phyloP scores from a whole-genome alignment of 169 alveolate genomes.

The Fabrea salina region DNA sequence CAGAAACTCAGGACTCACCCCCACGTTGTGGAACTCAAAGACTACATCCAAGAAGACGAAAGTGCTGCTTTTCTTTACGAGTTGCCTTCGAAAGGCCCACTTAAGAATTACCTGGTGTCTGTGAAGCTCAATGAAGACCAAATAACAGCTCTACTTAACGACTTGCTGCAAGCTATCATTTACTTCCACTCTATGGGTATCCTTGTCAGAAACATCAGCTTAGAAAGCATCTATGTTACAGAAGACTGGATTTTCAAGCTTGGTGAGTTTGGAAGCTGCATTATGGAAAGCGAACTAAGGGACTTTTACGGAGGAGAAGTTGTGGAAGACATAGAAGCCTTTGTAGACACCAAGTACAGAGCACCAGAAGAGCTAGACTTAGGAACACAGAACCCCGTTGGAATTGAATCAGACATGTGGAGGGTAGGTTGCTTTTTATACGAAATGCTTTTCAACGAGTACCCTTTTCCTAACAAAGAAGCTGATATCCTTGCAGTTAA shows the following conservation, averaged over 20 bases:
- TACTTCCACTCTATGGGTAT: slow-evolving; percentile 29
- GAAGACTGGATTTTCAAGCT: slow-evolving; percentile 35
- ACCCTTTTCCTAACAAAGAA: not conserved
- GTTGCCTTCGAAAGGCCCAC: not conserved
- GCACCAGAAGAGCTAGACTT: slow-evolving; percentile 1
- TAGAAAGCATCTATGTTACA: slow-evolving; percentile 35
- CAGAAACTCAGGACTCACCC: slow-evolving; percentile 1
- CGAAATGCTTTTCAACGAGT: not conserved
- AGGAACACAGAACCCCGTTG: not conserved
- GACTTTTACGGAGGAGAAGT: not conserved
- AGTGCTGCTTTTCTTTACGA: not conserved
- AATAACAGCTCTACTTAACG: not conserved
- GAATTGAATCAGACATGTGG: not conserved
- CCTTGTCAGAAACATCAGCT: slow-evolving; percentile 20
- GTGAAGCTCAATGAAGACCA: slow-evolving; percentile 1
- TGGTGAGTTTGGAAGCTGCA: slow-evolving; percentile 37
- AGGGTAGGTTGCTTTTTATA: not conserved
- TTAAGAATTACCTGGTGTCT: not conserved
- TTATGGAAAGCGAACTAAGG: not conserved
- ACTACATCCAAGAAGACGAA: not conserved
- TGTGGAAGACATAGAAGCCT: not conserved
- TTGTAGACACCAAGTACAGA: not conserved
- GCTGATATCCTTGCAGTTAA: not conserved
- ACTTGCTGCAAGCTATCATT: slow-evolving; percentile 25
- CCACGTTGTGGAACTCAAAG: not conserved